Evolutionary conservation across 2,329 filamentous ascomycete genomes (phyloP).

Genomic region (Dothideomycetes sp.): DNA sequence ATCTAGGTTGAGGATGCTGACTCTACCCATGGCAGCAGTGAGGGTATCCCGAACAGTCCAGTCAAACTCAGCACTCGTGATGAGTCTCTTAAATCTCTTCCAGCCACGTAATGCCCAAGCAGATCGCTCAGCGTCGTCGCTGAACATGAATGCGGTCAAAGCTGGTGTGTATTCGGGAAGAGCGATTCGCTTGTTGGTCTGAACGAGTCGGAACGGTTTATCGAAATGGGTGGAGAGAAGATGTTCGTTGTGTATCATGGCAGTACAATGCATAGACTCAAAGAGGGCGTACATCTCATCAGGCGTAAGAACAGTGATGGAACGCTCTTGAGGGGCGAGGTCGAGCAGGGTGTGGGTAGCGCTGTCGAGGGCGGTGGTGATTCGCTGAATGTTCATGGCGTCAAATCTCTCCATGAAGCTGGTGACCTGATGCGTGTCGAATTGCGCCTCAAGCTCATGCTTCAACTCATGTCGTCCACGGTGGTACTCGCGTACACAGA

Average conservation of each 20-base stretch:
- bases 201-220: constrained; percentile 70
- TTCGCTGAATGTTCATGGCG: constrained; percentile 36
- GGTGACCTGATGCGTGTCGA: constrained; percentile 36
- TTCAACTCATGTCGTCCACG: constrained; percentile 34
- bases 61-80: constrained; percentile 70
- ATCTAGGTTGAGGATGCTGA: constrained; percentile 47
- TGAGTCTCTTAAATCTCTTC: constrained; percentile 53
- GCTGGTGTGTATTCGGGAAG: constrained; percentile 69
- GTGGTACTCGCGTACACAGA: constrained; percentile 42
- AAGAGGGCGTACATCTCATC: constrained; percentile 72
- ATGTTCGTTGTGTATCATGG: constrained; percentile 55
- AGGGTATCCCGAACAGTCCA: constrained; percentile 75
- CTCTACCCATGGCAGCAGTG: constrained; percentile 54
- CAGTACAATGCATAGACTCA: constrained; percentile 76
- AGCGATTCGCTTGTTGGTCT: constrained; percentile 69
- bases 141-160: constrained; percentile 78
- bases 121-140: constrained; percentile 53
- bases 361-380: constrained; percentile 33
- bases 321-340: constrained; percentile 42
- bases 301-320: constrained; percentile 42
- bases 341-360: constrained; percentile 33
- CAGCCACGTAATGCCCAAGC: constrained; percentile 62
- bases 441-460: constrained; percentile 32
- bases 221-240: constrained; percentile 58
- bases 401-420: constrained; percentile 38